These are phyloP conservation scores for Aspergillus phoenicis DNA, from an alignment of 2,329 filamentous ascomycete species.

Conservation along the genomic window DNA sequence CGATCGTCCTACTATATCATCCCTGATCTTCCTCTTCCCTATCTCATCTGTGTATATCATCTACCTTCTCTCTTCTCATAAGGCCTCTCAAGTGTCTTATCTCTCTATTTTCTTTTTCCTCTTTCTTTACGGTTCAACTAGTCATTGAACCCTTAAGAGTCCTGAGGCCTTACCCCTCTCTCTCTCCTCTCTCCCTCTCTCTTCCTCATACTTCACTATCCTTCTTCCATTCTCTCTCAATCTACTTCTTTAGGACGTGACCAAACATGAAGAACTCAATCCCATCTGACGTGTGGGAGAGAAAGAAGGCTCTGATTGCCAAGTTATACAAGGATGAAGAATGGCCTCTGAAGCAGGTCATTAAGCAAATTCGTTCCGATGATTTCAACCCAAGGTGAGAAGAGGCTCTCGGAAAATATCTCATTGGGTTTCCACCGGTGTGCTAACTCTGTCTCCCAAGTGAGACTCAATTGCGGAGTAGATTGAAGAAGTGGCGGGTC, in stretches of 20 bases:
- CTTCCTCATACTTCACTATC: background rate
- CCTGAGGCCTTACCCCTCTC: background rate
- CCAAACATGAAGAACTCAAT: constrained; percentile 46
- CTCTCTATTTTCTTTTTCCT: background rate
- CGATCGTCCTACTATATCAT: constrained; percentile 10
- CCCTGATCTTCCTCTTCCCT: constrained; percentile 4
- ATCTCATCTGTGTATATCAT: background rate
- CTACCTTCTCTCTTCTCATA: background rate
- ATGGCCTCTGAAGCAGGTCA: constrained; percentile 50
- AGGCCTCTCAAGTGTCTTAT: background rate
- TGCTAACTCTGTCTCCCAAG: constrained; percentile 26
- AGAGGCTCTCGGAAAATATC: background rate
- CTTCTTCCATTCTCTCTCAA: background rate
- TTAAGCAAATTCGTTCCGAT: constrained; percentile 46
- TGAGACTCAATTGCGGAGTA: constrained; percentile 49
- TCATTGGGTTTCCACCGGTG: background rate
- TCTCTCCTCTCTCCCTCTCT: background rate
- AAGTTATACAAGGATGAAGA: constrained; percentile 48
- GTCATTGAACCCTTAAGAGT: background rate
- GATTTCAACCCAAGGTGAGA: constrained; percentile 48
- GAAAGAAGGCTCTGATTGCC: constrained; percentile 45
- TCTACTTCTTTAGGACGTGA: background rate
- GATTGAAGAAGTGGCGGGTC: constrained; percentile 49
- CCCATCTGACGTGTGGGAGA: constrained; percentile 48
- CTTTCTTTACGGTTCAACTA: background rate